These are phyloP conservation scores for Ocimum tenuiflorum DNA, from an alignment of 257 asterid genomes.

Conservation along the genomic window DNA sequence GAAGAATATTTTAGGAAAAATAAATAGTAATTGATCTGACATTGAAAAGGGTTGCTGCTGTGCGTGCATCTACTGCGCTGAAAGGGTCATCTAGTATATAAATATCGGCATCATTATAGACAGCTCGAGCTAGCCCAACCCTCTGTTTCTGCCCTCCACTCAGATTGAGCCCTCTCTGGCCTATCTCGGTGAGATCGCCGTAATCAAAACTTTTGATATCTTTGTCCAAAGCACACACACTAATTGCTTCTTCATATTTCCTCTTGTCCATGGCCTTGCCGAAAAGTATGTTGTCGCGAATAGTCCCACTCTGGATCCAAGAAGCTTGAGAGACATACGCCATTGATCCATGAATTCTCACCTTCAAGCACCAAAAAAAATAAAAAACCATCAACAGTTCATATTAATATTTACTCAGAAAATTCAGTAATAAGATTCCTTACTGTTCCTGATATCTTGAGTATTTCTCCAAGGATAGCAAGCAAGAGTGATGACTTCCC, in stretches of 20 bases:
- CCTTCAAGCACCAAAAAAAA: constrained; percentile 24
- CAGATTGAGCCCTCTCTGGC: constrained; percentile 71
- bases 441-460: constrained; percentile 56
- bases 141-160: constrained; percentile 92
- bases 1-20: too few relatives aligned
- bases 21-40: constrained; percentile 41
- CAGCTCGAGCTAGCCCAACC: constrained; percentile 80
- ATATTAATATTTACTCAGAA: background rate
- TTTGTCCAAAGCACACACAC: constrained; percentile 57
- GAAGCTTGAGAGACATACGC: constrained; percentile 78
- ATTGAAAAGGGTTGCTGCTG: constrained; percentile 60
- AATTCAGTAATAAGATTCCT: constrained; percentile 14
- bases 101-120: constrained; percentile 59
- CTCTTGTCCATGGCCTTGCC: constrained; percentile 57
- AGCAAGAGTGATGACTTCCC: constrained; percentile 66
- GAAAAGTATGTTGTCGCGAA: constrained; percentile 62
- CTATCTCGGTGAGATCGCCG: constrained; percentile 83
- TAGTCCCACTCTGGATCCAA: constrained; percentile 80
- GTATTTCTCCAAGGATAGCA: constrained; percentile 67
- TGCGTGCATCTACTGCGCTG: constrained; percentile 88
- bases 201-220: constrained; percentile 55
- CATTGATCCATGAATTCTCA: constrained; percentile 45
- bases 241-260: constrained; percentile 46
- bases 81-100: constrained; percentile 82
- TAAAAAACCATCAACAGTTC: background rate